Conservation (phyloP, 805 yeast species). For the Scheffersomyces spartinae region DNA sequence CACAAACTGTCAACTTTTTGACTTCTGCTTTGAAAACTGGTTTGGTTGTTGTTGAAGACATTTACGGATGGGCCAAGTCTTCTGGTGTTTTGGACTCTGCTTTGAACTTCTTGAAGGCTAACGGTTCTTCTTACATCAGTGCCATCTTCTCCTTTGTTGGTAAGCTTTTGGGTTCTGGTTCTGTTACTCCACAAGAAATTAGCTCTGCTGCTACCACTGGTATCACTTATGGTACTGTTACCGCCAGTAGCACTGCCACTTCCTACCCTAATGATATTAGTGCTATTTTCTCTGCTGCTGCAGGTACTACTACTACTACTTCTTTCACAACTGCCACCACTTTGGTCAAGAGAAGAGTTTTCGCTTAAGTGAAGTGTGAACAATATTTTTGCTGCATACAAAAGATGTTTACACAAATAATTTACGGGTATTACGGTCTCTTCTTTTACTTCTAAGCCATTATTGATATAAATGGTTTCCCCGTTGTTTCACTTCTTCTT, state of each 20-base stretch:
- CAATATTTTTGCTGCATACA: too few relatives aligned
- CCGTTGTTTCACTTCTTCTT: too few relatives aligned
- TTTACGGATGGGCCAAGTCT: conserved; percentile 25
- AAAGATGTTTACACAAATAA: too few relatives aligned
- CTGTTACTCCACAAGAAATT: conserved; percentile 14
- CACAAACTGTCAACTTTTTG: conserved; percentile 19
- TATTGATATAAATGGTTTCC: too few relatives aligned
- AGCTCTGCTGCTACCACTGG: conserved; percentile 9
- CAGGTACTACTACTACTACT: conserved; percentile 6
- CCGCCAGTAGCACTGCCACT: conserved; percentile 5
- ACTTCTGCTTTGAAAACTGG: conserved; percentile 22
- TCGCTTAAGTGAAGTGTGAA: too few relatives aligned
- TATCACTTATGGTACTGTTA: conserved; percentile 9
- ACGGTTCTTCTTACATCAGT: conserved; percentile 15
- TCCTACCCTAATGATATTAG: not conserved
- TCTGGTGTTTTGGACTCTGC: conserved; percentile 21
- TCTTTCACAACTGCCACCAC: conserved; percentile 10
- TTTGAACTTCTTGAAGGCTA: conserved; percentile 12
- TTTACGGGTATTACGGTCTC: too few relatives aligned
- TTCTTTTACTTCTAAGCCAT: too few relatives aligned
- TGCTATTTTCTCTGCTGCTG: conserved; percentile 4
- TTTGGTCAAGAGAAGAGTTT: conserved; percentile 15
- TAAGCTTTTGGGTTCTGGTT: conserved; percentile 13
- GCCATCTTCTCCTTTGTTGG: conserved; percentile 18
- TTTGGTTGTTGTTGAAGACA: conserved; percentile 19